Evolutionary conservation across 2,329 filamentous ascomycete species (phyloP).

Genomic region (Rutstroemia sp.): DNA sequence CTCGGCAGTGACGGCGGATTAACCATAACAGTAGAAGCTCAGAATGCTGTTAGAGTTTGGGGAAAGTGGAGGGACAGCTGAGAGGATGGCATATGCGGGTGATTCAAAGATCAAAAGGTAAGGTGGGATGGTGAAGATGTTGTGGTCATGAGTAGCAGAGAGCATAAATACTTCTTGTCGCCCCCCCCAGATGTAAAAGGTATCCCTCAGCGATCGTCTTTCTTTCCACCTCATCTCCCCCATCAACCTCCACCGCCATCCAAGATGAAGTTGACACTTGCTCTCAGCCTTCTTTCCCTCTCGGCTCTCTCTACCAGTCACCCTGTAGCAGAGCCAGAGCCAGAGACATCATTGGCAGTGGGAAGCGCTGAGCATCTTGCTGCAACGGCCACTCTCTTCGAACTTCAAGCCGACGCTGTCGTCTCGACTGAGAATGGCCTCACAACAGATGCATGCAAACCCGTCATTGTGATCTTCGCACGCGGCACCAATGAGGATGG

Average conservation of each 20-base stretch:
- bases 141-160: too few relatives aligned
- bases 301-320: not conserved
- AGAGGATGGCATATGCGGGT: too few relatives aligned
- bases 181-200: too few relatives aligned
- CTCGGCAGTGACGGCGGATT: too few relatives aligned
- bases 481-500: slow-evolving; percentile 41
- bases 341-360: not conserved
- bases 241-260: not conserved
- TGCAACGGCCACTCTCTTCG: slow-evolving; percentile 20
- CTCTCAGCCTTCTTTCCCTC: not conserved
- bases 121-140: too few relatives aligned
- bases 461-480: slow-evolving; percentile 35
- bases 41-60: too few relatives aligned
- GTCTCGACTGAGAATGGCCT: slow-evolving; percentile 2
- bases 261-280: not conserved
- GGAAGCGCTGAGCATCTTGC: slow-evolving; percentile 28
- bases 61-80: too few relatives aligned
- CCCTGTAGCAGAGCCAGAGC: not conserved
- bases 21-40: too few relatives aligned
- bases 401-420: not conserved
- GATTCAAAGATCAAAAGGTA: too few relatives aligned
- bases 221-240: not conserved
- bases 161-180: too few relatives aligned
- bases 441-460: not conserved
- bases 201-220: not conserved